Evolutionary conservation across 1,284 basidiomycete species (phyloP).

Genomic region (Sporisorium sorghi): DNA sequence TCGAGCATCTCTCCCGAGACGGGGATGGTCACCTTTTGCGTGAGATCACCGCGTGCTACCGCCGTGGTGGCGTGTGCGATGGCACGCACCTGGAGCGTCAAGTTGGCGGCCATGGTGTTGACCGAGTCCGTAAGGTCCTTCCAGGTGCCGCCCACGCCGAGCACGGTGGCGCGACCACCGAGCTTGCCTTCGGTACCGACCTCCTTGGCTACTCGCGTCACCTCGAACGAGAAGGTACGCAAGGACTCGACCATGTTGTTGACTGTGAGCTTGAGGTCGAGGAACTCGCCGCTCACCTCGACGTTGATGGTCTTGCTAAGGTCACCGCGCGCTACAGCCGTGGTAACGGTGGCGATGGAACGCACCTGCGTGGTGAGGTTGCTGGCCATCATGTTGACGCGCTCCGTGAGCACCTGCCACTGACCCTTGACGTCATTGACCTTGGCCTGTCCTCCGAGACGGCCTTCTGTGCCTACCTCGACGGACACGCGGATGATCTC

Average conservation of each 20-base stretch:
- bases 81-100: slow-evolving; percentile 93
- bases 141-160: slow-evolving; percentile 70
- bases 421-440: slow-evolving; percentile 74
- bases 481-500: slow-evolving; percentile 76
- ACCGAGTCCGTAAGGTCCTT: slow-evolving; percentile 86
- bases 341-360: slow-evolving; percentile 67
- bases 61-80: slow-evolving; percentile 96
- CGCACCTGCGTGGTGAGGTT: slow-evolving; percentile 93
- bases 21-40: slow-evolving; percentile 88
- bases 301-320: slow-evolving; percentile 69
- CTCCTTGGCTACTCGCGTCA: slow-evolving; percentile 69
- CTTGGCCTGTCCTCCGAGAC: slow-evolving; percentile 85
- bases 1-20: slow-evolving; percentile 95
- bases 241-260: slow-evolving; percentile 70
- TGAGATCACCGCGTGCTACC: slow-evolving; percentile 92
- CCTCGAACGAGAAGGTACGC: slow-evolving; percentile 69
- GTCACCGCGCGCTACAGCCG: slow-evolving; percentile 67
- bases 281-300: slow-evolving; percentile 67
- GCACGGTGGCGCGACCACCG: slow-evolving; percentile 68
- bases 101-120: slow-evolving; percentile 74
- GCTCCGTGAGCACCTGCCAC: slow-evolving; percentile 70
- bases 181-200: slow-evolving; percentile 69
- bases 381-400: slow-evolving; percentile 70
- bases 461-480: slow-evolving; percentile 92
- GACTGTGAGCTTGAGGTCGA: slow-evolving; percentile 68